Evolutionary conservation across 768 basidiomycete species (phyloP), one percentile per base, ranked within the genome.

Genomic region (Tricholoma sp.): DNA sequence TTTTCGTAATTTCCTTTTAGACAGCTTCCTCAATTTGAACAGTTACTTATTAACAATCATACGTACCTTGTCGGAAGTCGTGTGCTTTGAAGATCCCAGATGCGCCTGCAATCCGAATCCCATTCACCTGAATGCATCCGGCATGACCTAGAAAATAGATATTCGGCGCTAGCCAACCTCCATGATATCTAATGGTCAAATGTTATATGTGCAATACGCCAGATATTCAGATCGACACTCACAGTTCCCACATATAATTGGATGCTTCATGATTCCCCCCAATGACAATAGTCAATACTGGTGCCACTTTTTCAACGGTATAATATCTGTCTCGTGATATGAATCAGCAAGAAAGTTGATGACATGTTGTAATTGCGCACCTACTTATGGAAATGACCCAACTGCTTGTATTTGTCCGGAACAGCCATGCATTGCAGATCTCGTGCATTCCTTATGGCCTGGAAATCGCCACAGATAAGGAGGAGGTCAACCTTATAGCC

Each of bases 241-340:
- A 93, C 91, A 97, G 72, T 69, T 99, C 97, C 88, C 92, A 95
- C 74, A 98, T 78, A 66, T 98, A 97, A 63, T 94, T 97, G 18
- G 91, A 94, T 1, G 93, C 93, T 72, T 98, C 97, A 68, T 98
- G 97, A 67, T 98, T 98, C 8, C 97, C 97, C 13, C 97, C 97
- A 65, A 98, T 97, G 50, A 98, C 85, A 11, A 99, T 76, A 0
- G 97, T 99, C 68, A 96, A 71, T 4, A 96, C 70, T 0, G 95
- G 94, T 2, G 96, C 94, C n/a, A 61, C 72, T 65, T 78, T 85
- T 66, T 88, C 78, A 1, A 93, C 92, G 1, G 84, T 86, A 66
- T 99, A 98, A 70, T 98, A 99, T 65, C 89, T 91, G 47, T 45
- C 29, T 13, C 55, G 34, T 32, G 15, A 54, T 44, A 45, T 11